Conservation (phyloP, 306 rosid species). For the Begonia masoniana region DNA sequence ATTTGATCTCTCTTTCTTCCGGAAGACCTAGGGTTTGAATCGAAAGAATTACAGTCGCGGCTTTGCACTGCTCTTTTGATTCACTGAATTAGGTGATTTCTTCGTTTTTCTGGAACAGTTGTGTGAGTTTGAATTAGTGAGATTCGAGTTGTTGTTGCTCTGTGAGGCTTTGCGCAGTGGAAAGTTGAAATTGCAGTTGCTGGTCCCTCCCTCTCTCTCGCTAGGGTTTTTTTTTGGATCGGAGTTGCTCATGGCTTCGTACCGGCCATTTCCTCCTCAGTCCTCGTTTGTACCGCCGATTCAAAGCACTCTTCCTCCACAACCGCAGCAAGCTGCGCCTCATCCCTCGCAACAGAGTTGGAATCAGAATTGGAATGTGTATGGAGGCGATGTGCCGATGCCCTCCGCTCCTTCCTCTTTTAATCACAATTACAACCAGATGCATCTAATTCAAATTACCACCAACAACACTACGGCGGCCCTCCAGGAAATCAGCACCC, state of each 20-base stretch:
- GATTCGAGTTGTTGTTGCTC: too few species aligned
- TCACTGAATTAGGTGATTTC: too few species aligned
- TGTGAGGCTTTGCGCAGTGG: too few species aligned
- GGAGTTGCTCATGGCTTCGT: constrained; percentile 64
- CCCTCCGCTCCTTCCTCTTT: constrained; percentile 41
- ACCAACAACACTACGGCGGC: constrained; percentile 33
- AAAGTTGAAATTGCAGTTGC: too few species aligned
- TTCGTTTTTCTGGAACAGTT: too few species aligned
- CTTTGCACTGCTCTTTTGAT: too few species aligned
- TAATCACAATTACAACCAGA: constrained; percentile 36
- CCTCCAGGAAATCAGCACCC: constrained; percentile 43
- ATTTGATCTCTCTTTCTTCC: too few species aligned
- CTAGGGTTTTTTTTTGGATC: background rate
- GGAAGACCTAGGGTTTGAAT: too few species aligned
- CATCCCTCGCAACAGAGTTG: constrained; percentile 31
- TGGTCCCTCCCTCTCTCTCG: background rate
- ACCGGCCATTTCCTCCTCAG: constrained; percentile 89
- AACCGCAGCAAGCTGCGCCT: constrained; percentile 13
- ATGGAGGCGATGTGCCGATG: constrained; percentile 18
- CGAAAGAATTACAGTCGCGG: too few species aligned
- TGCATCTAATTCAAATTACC: constrained; percentile 40
- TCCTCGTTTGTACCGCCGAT: constrained; percentile 34
- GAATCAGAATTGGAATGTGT: constrained; percentile 48
- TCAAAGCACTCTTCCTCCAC: constrained; percentile 52
- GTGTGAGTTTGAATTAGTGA: too few species aligned